Conservation (phyloP, 345 rosid species). For the Populus nigra region DNA sequence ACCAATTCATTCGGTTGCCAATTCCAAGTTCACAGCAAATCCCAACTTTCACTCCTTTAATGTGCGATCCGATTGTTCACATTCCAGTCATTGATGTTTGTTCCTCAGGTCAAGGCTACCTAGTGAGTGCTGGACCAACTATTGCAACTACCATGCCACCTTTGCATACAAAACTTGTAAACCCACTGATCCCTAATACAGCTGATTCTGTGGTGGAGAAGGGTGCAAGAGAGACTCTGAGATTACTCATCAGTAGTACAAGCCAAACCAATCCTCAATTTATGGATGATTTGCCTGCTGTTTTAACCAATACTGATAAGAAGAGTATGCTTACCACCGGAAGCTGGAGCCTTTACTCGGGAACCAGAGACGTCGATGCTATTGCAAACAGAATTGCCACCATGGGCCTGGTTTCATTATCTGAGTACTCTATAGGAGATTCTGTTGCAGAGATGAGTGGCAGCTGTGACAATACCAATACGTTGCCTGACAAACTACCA, state of each 20-base stretch:
- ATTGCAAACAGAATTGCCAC: slow-evolving; percentile 38
- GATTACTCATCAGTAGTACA: slow-evolving; percentile 73
- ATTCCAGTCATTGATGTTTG: slow-evolving; percentile 83
- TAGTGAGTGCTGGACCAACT: slow-evolving; percentile 78
- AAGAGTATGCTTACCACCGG: slow-evolving; percentile 43
- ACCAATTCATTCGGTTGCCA: slow-evolving; percentile 57
- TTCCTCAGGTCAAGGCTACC: slow-evolving; percentile 92
- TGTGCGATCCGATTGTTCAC: slow-evolving; percentile 94
- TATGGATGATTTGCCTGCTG: slow-evolving; percentile 47
- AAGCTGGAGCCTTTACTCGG: slow-evolving; percentile 68
- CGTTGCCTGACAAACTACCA: not conserved
- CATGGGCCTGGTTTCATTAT: slow-evolving; percentile 42
- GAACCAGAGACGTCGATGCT: slow-evolving; percentile 43
- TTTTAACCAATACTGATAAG: slow-evolving; percentile 33
- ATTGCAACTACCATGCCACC: slow-evolving; percentile 66
- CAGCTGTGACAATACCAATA: slow-evolving; percentile 8
- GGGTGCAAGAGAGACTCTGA: slow-evolving; percentile 90
- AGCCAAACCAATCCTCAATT: slow-evolving; percentile 46
- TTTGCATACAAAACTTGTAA: slow-evolving; percentile 48
- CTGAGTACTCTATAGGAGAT: slow-evolving; percentile 23
- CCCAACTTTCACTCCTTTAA: slow-evolving; percentile 74
- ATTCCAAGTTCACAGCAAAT: slow-evolving; percentile 57
- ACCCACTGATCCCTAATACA: slow-evolving; percentile 53
- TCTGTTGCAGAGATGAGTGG: slow-evolving; percentile 2
- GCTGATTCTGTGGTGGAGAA: slow-evolving; percentile 69